phyloP scores from a whole-genome alignment of 2,329 filamentous ascomycete genomes.

The Blastomyces percursus region DNA sequence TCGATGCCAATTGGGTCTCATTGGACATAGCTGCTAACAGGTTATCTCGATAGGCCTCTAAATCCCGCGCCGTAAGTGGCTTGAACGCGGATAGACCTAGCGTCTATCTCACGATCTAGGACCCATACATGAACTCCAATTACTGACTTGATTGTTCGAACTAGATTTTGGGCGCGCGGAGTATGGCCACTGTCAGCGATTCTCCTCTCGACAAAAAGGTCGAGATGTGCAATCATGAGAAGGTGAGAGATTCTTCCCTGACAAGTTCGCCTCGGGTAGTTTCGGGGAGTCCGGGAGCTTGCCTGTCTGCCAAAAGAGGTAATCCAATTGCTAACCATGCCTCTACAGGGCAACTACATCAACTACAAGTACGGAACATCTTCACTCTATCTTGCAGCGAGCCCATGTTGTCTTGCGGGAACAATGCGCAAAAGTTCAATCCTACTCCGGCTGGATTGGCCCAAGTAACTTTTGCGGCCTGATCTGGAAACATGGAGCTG shows the following conservation, averaged over 20 bases:
- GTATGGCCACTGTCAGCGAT: constrained; percentile 77
- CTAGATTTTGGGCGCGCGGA: constrained; percentile 52
- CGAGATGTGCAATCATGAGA: constrained; percentile 94
- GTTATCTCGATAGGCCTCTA: constrained; percentile 27
- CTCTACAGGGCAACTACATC: constrained; percentile 67
- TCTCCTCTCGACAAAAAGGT: constrained; percentile 88
- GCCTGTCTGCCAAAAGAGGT: constrained; percentile 12
- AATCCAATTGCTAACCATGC: constrained; percentile 19
- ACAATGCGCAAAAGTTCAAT: not conserved
- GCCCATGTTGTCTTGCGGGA: not conserved
- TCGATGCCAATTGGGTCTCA: constrained; percentile 1
- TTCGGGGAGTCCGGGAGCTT: constrained; percentile 15
- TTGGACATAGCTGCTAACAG: constrained; percentile 20
- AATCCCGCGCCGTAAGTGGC: constrained; percentile 36
- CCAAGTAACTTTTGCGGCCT: not conserved
- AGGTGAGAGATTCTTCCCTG: constrained; percentile 36
- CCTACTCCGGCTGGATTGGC: not conserved
- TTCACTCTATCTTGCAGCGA: not conserved
- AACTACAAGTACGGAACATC: constrained; percentile 59
- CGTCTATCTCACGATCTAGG: not conserved
- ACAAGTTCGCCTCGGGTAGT: constrained; percentile 15
- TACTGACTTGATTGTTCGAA: constrained; percentile 30
- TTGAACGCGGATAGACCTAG: not conserved
- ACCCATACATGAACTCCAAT: constrained; percentile 7
- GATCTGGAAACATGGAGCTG: not conserved